A percentile compares a stretch with the other conserved stretches of the same genome.
These are phyloP conservation scores for Hydrangea macrophylla DNA, from an alignment of 148 eudicot genomes.

Conservation along the genomic window DNA sequence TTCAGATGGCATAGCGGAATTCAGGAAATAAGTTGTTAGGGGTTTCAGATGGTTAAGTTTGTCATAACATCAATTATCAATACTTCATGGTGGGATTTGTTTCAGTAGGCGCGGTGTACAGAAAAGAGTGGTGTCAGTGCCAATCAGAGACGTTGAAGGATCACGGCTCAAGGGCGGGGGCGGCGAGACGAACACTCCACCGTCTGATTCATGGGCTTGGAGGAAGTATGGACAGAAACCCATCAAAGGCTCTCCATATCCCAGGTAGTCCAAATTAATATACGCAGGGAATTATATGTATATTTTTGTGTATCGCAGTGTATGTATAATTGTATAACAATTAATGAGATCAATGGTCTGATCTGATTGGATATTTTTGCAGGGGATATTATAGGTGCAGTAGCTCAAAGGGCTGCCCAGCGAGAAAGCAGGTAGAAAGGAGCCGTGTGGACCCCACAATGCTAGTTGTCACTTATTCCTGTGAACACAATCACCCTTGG, in stretches of 20 bases:
- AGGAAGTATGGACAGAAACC: conserved; percentile 78
- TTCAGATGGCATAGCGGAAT: too few relatives aligned
- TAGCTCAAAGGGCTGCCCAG: conserved; percentile 68
- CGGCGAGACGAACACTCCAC: conserved; percentile 32
- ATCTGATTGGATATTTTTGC: conserved; percentile 7
- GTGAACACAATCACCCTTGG: conserved; percentile 55
- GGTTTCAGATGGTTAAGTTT: background rate
- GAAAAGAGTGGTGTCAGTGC: conserved; percentile 44
- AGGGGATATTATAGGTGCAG: conserved; percentile 76
- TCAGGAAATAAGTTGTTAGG: too few relatives aligned
- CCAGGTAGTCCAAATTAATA: conserved; percentile 38
- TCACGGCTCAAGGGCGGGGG: conserved; percentile 38
- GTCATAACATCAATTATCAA: background rate
- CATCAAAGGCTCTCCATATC: conserved; percentile 72
- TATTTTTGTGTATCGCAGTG: background rate
- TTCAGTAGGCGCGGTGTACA: conserved; percentile 42
- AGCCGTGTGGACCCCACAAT: conserved; percentile 56
- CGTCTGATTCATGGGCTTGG: conserved; percentile 80
- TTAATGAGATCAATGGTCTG: background rate
- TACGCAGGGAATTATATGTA: background rate
- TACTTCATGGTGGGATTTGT: background rate
- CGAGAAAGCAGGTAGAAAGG: conserved; percentile 69
- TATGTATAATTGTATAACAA: background rate
- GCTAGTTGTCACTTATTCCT: conserved; percentile 54
- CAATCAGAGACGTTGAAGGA: conserved; percentile 48